Base-by-base conservation (phyloP, 78 protist genomes). In the Emiliania huxleyi region DNA sequence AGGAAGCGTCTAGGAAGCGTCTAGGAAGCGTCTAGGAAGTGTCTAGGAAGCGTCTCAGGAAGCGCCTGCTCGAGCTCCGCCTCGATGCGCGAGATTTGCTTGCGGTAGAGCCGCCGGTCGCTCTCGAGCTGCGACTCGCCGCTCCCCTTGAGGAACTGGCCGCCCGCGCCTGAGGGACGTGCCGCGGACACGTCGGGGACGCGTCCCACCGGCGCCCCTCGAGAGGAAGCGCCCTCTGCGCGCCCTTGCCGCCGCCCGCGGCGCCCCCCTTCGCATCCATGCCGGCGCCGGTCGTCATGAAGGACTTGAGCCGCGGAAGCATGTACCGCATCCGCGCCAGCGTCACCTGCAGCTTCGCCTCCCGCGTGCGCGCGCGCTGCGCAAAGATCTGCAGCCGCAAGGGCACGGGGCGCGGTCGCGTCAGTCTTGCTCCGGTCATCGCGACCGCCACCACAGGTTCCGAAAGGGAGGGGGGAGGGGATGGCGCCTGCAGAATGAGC, bases 401-500 rank as follows among this genome's bases (percentile, higher is more conserved):
- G n/a, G n/a, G n/a, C n/a, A n/a, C n/a, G n/a, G n/a, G n/a, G n/a
- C n/a, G n/a, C n/a, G n/a, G n/a, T n/a, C n/a, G n/a, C n/a, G n/a
- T n/a, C n/a, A n/a, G n/a, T n/a, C n/a, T n/a, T n/a, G n/a, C n/a
- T n/a, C n/a, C n/a, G n/a, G n/a, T n/a, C n/a, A n/a, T n/a, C n/a
- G n/a, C n/a, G n/a, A n/a, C n/a, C n/a, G n/a, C n/a, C n/a, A n/a
- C n/a, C n/a, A n/a, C n/a, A n/a, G n/a, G n/a, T n/a, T n/a, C n/a
- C n/a, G n/a, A n/a, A n/a, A n/a, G n/a, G n/a, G n/a, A n/a, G n/a
- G n/a, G n/a, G n/a, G n/a, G n/a, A n/a, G n/a, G n/a, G n/a, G n/a
- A n/a, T n/a, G n/a, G n/a, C n/a, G n/a, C n/a, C n/a, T n/a, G n/a
- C 12, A 90, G 93, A 44, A 90, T 90, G 46, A 90, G 93, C 93